Evolutionary conservation across 2,329 filamentous ascomycete species (phyloP).

Genomic region (Aspergillus cejpii): DNA sequence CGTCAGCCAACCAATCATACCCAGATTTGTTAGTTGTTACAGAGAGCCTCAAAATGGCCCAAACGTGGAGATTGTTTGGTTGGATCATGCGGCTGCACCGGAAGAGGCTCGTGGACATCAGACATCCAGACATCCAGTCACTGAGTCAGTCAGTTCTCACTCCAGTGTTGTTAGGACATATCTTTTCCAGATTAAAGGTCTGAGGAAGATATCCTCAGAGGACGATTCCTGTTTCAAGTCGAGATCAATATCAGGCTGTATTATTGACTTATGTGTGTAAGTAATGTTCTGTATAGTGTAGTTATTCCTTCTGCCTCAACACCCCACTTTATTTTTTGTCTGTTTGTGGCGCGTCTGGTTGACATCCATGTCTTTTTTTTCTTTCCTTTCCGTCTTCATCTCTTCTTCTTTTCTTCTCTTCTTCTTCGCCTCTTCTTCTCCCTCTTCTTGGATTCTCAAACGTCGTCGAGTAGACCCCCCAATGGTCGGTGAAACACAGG

Average conservation of each 20-base stretch:
- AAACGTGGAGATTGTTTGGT: constrained; percentile 9
- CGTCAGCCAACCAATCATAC: constrained; percentile 13
- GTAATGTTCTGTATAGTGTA: too few relatives aligned
- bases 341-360: constrained; percentile 14
- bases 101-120: constrained; percentile 14
- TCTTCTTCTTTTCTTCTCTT: neutral
- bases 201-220: too few relatives aligned
- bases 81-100: constrained; percentile 9
- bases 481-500: too few relatives aligned
- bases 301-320: constrained; percentile 4
- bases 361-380: neutral
- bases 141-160: too few relatives aligned
- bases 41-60: constrained; percentile 18
- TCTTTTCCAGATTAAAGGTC: too few relatives aligned
- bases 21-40: neutral
- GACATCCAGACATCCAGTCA: neutral
- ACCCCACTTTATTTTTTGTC: constrained; percentile 14
- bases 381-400: neutral
- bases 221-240: neutral
- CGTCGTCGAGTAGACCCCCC: too few relatives aligned
- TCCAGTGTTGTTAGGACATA: too few relatives aligned
- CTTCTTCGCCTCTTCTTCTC: neutral
- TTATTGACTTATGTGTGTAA: neutral
- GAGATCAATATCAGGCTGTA: neutral
- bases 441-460: too few relatives aligned